These are phyloP conservation scores for Coniochaeta sp. DNA, from an alignment of 2,329 filamentous ascomycete genomes.

Conservation along the genomic window DNA sequence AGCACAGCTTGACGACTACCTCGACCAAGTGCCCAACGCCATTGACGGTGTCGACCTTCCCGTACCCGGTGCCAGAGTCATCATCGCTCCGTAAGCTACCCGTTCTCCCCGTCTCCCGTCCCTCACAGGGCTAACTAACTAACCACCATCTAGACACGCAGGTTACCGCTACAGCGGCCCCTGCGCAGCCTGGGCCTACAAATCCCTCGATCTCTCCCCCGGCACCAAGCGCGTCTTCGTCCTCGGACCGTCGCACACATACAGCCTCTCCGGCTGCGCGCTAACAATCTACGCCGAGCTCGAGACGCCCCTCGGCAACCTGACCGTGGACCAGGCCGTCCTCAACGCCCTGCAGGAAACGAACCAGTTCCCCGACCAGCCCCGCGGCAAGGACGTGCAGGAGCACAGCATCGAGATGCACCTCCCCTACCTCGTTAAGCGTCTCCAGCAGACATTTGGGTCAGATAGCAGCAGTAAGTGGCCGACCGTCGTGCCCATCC, in stretches of 20 bases:
- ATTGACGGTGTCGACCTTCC: constrained; percentile 59
- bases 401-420: constrained; percentile 98
- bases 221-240: constrained; percentile 83
- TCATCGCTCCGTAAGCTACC: constrained; percentile 92
- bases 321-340: constrained; percentile 55
- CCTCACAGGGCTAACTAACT: not conserved
- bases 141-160: constrained; percentile 63
- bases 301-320: constrained; percentile 65
- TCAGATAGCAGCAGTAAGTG: constrained; percentile 38
- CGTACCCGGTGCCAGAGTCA: constrained; percentile 65
- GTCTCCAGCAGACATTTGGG: constrained; percentile 46
- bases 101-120: constrained; percentile 12
- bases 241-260: constrained; percentile 86
- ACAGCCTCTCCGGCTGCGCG: constrained; percentile 70
- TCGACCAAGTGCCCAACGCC: constrained; percentile 61
- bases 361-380: constrained; percentile 59
- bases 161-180: constrained; percentile 89
- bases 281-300: constrained; percentile 67
- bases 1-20: constrained; percentile 64
- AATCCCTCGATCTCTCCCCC: constrained; percentile 67
- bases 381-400: constrained; percentile 57
- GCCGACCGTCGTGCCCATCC: constrained; percentile 74
- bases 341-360: constrained; percentile 42
- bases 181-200: constrained; percentile 93
- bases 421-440: constrained; percentile 84